Evolutionary conservation across 768 basidiomycete genomes (phyloP).

Genomic region (Trametes meyenii): DNA sequence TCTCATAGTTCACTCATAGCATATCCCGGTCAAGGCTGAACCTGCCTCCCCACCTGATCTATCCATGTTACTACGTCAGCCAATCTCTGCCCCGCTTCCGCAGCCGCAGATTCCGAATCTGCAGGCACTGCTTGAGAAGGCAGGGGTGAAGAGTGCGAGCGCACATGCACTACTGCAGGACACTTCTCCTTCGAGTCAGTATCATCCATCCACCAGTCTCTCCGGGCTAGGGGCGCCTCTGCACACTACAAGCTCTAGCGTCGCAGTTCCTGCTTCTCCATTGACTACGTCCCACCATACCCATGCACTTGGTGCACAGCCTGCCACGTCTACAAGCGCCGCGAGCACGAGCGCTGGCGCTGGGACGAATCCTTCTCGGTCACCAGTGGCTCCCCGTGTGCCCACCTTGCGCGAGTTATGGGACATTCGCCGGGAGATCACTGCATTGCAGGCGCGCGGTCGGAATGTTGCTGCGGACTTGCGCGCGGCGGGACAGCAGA

Average conservation of each 20-base stretch:
- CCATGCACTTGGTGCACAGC: neutral
- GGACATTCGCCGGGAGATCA: conserved; percentile 33
- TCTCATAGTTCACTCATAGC: neutral
- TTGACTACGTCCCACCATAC: neutral
- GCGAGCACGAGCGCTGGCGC: neutral
- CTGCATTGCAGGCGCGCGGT: conserved; percentile 31
- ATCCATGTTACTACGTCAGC: conserved; percentile 4
- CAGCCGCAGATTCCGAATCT: conserved; percentile 19
- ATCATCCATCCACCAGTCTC: conserved; percentile 6
- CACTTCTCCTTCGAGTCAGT: conserved; percentile 7
- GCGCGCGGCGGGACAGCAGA: conserved; percentile 12
- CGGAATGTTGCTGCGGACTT: conserved; percentile 21
- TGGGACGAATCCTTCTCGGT: conserved; percentile 6
- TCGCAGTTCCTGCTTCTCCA: neutral
- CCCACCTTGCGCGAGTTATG: conserved; percentile 28
- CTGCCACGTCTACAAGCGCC: neutral
- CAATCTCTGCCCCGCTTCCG: conserved; percentile 1
- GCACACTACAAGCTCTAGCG: neutral
- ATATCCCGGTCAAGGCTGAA: conserved; percentile 6
- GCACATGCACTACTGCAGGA: conserved; percentile 15
- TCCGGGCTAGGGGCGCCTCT: neutral
- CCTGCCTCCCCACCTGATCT: conserved; percentile 9
- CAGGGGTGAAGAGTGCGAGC: conserved; percentile 16
- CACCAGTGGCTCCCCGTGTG: conserved; percentile 7
- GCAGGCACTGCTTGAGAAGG: conserved; percentile 21